Base-by-base conservation (phyloP, 441 rosid genomes). In the Cnidoscolus chayamansa region DNA sequence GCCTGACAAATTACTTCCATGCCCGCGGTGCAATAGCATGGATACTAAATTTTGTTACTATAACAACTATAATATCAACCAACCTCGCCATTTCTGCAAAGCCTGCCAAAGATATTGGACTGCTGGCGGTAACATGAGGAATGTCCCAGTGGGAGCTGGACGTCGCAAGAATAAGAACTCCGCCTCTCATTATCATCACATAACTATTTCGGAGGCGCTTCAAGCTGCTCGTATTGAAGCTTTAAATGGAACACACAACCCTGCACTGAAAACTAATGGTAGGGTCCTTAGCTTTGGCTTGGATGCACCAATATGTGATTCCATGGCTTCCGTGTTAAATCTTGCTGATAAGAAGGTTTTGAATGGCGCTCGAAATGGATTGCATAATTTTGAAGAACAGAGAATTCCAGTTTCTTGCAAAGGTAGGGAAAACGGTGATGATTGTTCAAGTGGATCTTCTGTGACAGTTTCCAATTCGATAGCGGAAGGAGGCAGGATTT, bases 101-200 rank as follows among this genome's bases (percentile, higher is more conserved):
- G 86, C 96, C 10, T 93, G 98, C 81, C 97, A 91, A 82, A 84
- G 98, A 76, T 91, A 93, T 72, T 93, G 98, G 98, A 93, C 97
- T n/a, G 89, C 93, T 0, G 96, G 98, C 2, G 98, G 98, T 7
- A 89, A 91, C 45, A 93, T 93, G 97, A 87, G 98, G 79, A 93
- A 89, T 7, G 91, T 91, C 1, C 94, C 98, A 0, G 97, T 93
- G 0, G 98, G 97, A 3, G 97, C 98, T 15, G 98, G 98, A 31
- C 89, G 98, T 16, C 89, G 98, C 67, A 93, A 89, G 87, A 91
- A 84, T 84, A 91, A 91, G 86, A 88, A 83, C 81, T 81, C 89
- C 4, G 77, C 88, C 16, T 85, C 86, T 9, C 89, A 86, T 32
- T 86, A 87, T 79, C 87, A 77, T 1, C 94, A 89, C 63, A 86